Evolutionary conservation across 495 filamentous ascomycete genomes (phyloP).

Genomic region (Annulohypoxylon stygium): DNA sequence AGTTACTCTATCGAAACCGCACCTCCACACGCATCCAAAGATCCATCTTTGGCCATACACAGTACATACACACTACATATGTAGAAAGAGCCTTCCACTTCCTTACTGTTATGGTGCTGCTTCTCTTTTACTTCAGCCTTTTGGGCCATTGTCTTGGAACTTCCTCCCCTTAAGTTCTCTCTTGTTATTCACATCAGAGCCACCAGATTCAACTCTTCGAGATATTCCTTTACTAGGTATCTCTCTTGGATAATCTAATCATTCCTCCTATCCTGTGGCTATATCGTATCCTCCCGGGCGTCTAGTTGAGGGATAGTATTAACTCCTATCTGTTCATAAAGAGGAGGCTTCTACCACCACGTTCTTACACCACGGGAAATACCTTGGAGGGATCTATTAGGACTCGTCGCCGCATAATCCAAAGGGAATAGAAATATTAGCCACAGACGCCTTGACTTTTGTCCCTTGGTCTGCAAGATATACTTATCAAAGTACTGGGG

Average conservation of each 20-base stretch:
- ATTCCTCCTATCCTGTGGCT: neutral
- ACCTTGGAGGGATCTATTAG: neutral
- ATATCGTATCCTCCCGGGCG: neutral
- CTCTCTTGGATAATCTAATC: neutral
- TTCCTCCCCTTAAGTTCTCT: neutral
- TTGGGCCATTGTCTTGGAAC: conserved; percentile 13
- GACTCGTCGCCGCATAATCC: neutral
- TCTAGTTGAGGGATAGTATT: neutral
- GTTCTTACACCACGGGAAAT: neutral
- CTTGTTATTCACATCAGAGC: neutral
- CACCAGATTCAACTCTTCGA: neutral
- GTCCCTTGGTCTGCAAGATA: neutral
- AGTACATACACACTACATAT: conserved; percentile 26
- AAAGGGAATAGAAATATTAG: neutral
- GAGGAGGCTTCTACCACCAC: neutral
- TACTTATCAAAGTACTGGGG: neutral
- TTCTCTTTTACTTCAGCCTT: conserved; percentile 18
- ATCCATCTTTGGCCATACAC: conserved; percentile 33
- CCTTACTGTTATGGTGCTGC: conserved; percentile 25
- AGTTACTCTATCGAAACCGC: conserved; percentile 51
- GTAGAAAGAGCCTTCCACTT: conserved; percentile 35
- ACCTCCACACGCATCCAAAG: conserved; percentile 47
- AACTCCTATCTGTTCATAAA: neutral
- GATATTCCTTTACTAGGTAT: neutral
- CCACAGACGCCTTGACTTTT: neutral